Evolutionary conservation across 176 grass and related monocot genomes (phyloP).

Genomic region (Eragrostis curvula): DNA sequence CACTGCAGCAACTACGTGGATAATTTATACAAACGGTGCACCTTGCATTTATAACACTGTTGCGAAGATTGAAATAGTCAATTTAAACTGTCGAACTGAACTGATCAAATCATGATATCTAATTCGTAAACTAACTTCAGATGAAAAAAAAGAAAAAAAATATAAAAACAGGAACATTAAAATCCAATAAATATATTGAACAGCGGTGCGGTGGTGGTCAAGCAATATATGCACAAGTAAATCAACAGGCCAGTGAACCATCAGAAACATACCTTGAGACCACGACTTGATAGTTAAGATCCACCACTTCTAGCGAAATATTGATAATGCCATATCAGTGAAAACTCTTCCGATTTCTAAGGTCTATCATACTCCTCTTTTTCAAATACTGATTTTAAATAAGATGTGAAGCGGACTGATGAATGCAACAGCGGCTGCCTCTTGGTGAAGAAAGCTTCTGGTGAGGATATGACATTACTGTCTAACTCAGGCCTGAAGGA

Average conservation of each 20-base stretch:
- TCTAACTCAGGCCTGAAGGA: constrained; percentile 35
- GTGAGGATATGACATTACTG: constrained; percentile 18
- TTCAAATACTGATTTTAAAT: constrained; percentile 24
- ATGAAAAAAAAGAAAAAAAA: neutral
- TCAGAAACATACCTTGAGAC: neutral
- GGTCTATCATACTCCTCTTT: neutral
- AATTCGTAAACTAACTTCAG: neutral
- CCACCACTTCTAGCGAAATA: neutral
- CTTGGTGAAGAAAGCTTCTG: constrained; percentile 45
- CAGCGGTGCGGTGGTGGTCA: neutral
- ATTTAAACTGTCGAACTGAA: constrained; percentile 13
- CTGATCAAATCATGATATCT: neutral
- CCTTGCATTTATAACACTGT: neutral
- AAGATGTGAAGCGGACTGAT: constrained; percentile 24
- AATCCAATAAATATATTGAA: too few relatives aligned
- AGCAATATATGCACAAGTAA: neutral
- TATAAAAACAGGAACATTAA: neutral
- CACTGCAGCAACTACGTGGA: neutral
- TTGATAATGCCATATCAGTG: neutral
- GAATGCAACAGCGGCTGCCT: constrained; percentile 30
- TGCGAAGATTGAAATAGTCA: neutral
- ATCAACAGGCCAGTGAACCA: neutral
- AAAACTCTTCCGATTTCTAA: neutral
- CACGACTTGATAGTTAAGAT: too few relatives aligned
- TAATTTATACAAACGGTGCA: neutral